Evolutionary conservation across 768 basidiomycete genomes (phyloP).

Genomic region (Clavaria fumosa): DNA sequence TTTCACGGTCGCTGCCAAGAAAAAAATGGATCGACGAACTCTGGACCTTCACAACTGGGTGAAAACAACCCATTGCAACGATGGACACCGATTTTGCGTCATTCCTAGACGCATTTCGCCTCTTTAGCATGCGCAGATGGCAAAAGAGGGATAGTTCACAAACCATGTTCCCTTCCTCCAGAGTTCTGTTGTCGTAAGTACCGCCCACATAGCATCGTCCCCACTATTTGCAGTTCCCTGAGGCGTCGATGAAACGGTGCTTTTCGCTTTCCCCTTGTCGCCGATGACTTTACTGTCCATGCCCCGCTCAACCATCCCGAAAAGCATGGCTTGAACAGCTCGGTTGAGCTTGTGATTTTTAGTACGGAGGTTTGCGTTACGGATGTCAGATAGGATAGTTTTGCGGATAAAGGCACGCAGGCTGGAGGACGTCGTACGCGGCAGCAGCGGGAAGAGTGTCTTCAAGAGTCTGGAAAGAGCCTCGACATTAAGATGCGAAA

Average conservation of each 20-base stretch:
- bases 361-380: slow-evolving; percentile 71
- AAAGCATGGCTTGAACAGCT: slow-evolving; percentile 89
- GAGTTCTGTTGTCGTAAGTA: slow-evolving; percentile 82
- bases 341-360: slow-evolving; percentile 95
- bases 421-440: slow-evolving; percentile 77
- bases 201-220: slow-evolving; percentile 96
- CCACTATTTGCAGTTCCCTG: slow-evolving; percentile 31
- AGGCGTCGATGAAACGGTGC: slow-evolving; percentile 21
- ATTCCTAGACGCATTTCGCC: slow-evolving; percentile 32
- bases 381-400: slow-evolving; percentile 88
- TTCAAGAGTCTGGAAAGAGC: slow-evolving; percentile 55
- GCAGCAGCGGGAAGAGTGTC: slow-evolving; percentile 86
- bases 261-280: slow-evolving; percentile 65
- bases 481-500: slow-evolving; percentile 3
- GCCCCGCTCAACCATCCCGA: slow-evolving; percentile 89
- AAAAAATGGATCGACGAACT: slow-evolving; percentile 93
- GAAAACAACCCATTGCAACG: slow-evolving; percentile 80
- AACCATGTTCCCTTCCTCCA: slow-evolving; percentile 91
- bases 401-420: slow-evolving; percentile 79
- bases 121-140: slow-evolving; percentile 3
- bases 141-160: slow-evolving; percentile 8
- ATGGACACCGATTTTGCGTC: slow-evolving; percentile 91
- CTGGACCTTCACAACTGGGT: slow-evolving; percentile 88
- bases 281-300: slow-evolving; percentile 71
- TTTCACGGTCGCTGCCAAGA: slow-evolving; percentile 73